Base-by-base conservation (phyloP, 1,284 basidiomycete genomes). In the Tranzscheliella williamsii region DNA sequence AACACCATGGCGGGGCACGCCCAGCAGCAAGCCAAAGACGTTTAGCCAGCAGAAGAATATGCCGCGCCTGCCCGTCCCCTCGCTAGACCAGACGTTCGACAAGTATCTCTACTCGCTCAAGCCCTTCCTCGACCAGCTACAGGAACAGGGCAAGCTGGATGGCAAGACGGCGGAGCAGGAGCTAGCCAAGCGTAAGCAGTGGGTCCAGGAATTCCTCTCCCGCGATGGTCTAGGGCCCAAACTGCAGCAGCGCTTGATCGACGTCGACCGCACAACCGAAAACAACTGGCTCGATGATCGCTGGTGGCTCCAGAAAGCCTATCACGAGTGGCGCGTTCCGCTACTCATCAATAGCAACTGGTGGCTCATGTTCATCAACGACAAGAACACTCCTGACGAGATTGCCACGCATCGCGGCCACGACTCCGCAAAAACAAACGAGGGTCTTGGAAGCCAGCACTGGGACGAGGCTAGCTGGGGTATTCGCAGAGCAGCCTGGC, bases 231-330 rank as follows among this genome's bases (percentile, higher is more conserved):
- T 93, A 35, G 91, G 90, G 8, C 81, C 79, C 32, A 76, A 81
- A 24, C 83, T 89, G 17, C 92, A 97, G 78, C 85, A 89, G 46
- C 84, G 93, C 39, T 81, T 98, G 42, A 81, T 86, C 71, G 91
- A 89, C 43, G 84, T 97, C 37, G 91, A 96, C 80, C 85, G 84
- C 67, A 81, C 82, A 2, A 93, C 91, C 6, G 89, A 90, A 0
- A 83, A 88, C 79, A 96, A 95, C 78, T 97, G 94, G 94, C 84
- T 98, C 12, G 86, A 95, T 69, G 93, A 97, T 79, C 91, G 90
- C 45, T 88, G 93, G 71, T 97, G 94, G 94, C 81, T 87, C 48
- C 86, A 88, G 66, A 87, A 89, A 65, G 87, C 90, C 0, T 98
- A 97, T 79, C 86, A 91, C 56, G 88, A 91, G 79, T 91, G 87